Conservation (phyloP, 129 eudicot species). For the Escallonia rubra region DNA sequence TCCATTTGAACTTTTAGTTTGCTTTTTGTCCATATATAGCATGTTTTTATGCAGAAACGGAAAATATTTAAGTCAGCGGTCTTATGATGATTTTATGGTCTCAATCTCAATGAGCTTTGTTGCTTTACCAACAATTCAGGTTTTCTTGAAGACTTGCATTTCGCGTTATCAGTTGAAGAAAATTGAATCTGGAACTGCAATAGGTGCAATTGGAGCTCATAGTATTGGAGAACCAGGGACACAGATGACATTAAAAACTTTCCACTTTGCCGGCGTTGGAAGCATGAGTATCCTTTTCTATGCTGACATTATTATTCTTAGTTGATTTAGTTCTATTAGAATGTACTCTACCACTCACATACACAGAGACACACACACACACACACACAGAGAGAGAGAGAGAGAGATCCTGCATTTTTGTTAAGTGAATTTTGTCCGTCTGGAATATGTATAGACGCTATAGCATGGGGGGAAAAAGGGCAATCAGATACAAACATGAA, state of each 20-base stretch:
- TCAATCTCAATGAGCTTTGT: neutral
- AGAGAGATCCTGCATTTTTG: no score
- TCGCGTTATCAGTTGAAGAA: slow-evolving; percentile 66
- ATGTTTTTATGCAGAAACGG: neutral
- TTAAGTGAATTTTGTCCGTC: no score
- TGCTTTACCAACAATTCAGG: slow-evolving; percentile 36
- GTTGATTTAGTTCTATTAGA: no score
- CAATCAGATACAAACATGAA: no score
- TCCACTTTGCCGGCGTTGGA: slow-evolving; percentile 99
- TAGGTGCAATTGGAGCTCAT: slow-evolving; percentile 98
- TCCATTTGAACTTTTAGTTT: neutral
- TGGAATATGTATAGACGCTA: no score
- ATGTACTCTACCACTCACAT: no score
- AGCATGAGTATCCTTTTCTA: slow-evolving; percentile 95
- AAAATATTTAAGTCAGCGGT: no score
- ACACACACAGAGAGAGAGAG: no score
- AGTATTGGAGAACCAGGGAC: slow-evolving; percentile 99
- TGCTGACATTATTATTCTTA: neutral
- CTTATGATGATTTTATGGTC: neutral
- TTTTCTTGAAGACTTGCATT: slow-evolving; percentile 67
- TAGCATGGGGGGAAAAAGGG: no score
- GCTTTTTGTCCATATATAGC: neutral
- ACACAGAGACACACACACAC: no score
- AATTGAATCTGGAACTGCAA: slow-evolving; percentile 86
- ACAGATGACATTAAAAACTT: slow-evolving; percentile 95